Evolutionary conservation across 257 asterid genomes (phyloP).

Genomic region (Galeopsis tetrahit): DNA sequence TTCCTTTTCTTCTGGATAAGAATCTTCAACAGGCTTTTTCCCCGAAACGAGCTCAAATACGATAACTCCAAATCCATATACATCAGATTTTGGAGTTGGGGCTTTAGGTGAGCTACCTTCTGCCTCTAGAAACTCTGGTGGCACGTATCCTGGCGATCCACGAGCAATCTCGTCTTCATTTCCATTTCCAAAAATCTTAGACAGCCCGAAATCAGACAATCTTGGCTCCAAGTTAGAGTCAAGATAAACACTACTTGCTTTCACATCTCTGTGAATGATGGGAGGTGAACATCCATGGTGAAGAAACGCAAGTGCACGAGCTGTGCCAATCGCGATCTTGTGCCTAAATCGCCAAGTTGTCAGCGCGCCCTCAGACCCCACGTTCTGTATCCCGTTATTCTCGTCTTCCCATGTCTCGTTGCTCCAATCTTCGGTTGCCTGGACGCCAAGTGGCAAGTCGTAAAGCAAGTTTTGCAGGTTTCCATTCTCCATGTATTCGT

Average conservation of each 20-base stretch:
- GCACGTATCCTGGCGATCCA: conserved; percentile 67
- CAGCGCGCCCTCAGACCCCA: conserved; percentile 60
- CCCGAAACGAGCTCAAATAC: conserved; percentile 82
- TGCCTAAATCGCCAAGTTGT: conserved; percentile 78
- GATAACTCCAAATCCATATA: conserved; percentile 79
- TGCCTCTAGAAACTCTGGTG: conserved; percentile 72
- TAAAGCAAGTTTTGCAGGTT: conserved; percentile 77
- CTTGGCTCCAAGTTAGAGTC: conserved; percentile 77
- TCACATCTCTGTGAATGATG: conserved; percentile 77
- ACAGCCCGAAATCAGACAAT: conserved; percentile 76
- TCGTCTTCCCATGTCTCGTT: conserved; percentile 77
- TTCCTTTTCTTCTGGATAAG: conserved; percentile 58
- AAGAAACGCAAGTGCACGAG: conserved; percentile 87
- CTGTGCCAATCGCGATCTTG: conserved; percentile 74
- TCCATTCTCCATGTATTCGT: conserved; percentile 92
- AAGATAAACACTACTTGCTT: conserved; percentile 82
- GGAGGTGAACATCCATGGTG: conserved; percentile 93
- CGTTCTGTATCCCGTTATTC: conserved; percentile 58
- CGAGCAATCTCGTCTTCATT: conserved; percentile 63
- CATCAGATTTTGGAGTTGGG: conserved; percentile 76
- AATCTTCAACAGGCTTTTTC: conserved; percentile 66
- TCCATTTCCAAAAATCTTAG: conserved; percentile 68
- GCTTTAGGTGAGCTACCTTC: conserved; percentile 52
- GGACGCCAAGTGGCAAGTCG: conserved; percentile 78
- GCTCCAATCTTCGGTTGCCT: conserved; percentile 75